Evolutionary conservation across 208 protist genomes (phyloP).

Genomic region (Novymonas esmeraldas): DNA sequence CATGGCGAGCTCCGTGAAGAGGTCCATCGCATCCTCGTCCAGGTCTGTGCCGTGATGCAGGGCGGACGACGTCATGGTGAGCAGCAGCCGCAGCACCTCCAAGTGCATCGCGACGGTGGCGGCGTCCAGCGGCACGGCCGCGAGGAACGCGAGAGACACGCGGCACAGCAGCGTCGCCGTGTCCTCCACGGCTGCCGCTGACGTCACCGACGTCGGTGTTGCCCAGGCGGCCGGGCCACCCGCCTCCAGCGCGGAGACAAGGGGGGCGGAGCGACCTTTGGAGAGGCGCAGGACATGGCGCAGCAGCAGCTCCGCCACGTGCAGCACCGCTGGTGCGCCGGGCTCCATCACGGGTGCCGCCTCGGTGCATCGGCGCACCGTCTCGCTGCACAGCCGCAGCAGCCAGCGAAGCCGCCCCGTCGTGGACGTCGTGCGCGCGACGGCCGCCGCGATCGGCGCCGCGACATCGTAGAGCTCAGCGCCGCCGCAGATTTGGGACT

Average conservation of each 20-base stretch:
- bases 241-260: conserved; percentile 47
- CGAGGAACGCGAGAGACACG: conserved; percentile 49
- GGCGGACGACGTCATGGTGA: conserved; percentile 78
- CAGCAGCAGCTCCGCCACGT: conserved; percentile 61
- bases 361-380: conserved; percentile 34
- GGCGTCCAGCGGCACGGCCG: conserved; percentile 34
- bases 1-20: conserved; percentile 83
- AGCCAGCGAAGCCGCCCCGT: conserved; percentile 62
- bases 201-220: not conserved
- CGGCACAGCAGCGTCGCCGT: conserved; percentile 43
- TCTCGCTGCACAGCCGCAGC: conserved; percentile 39
- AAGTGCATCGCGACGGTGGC: conserved; percentile 55
- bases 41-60: conserved; percentile 72
- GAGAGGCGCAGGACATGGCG: conserved; percentile 51
- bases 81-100: conserved; percentile 57
- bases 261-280: conserved; percentile 30
- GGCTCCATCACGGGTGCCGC: conserved; percentile 26
- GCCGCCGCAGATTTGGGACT: conserved; percentile 47
- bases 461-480: conserved; percentile 48
- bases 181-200: conserved; percentile 13
- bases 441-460: conserved; percentile 38
- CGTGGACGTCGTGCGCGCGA: conserved; percentile 25
- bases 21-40: conserved; percentile 55
- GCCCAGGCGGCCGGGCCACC: not conserved
- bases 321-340: conserved; percentile 34